These are phyloP conservation scores for Lactarius sanguifluus DNA, from an alignment of 768 basidiomycete genomes.

Conservation along the genomic window DNA sequence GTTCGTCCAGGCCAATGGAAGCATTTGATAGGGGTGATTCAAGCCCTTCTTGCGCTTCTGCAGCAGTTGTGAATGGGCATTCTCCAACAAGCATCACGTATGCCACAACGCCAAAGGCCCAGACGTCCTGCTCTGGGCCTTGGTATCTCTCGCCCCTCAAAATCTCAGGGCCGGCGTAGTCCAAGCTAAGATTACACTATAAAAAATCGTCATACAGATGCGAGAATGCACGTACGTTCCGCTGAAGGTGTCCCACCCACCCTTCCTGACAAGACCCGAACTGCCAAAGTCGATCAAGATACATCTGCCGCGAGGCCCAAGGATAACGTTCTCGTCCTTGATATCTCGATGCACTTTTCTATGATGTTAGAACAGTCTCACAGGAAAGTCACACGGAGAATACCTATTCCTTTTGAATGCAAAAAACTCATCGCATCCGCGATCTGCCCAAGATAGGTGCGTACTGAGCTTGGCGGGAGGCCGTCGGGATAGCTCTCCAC, in stretches of 20 bases:
- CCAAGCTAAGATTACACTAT: conserved; percentile 51
- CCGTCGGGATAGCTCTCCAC: conserved; percentile 90
- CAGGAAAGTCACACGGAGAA: conserved; percentile 8
- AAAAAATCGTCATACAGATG: conserved; percentile 25
- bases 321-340: conserved; percentile 95
- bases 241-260: conserved; percentile 87
- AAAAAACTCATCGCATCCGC: conserved; percentile 89
- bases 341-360: conserved; percentile 87
- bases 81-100: conserved; percentile 93
- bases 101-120: conserved; percentile 96
- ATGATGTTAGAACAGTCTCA: conserved; percentile 15
- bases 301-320: conserved; percentile 77
- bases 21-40: conserved; percentile 73
- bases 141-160: conserved; percentile 91
- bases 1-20: conserved; percentile 73
- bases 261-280: conserved; percentile 78
- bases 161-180: conserved; percentile 97
- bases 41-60: conserved; percentile 86
- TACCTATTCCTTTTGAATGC: conserved; percentile 89
- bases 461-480: conserved; percentile 67
- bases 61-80: conserved; percentile 88
- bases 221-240: conserved; percentile 68
- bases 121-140: conserved; percentile 96
- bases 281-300: conserved; percentile 98
- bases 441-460: conserved; percentile 90